Conservation (phyloP, 345 rosid genomes). For the Syzygium oleosum region DNA sequence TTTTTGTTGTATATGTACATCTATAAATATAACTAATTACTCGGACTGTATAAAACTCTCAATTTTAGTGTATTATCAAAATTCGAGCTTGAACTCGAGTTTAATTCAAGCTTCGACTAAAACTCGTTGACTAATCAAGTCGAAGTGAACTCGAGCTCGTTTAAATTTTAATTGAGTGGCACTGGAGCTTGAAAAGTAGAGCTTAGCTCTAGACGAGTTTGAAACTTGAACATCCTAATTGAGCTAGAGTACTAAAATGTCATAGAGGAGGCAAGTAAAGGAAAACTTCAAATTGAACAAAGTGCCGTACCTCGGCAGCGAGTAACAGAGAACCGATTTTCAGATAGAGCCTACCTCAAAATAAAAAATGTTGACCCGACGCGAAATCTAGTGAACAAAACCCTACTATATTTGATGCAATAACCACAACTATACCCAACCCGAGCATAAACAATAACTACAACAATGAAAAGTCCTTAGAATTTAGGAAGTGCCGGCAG, state of each 20-base stretch:
- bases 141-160: neutral
- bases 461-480: neutral
- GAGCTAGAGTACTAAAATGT: neutral
- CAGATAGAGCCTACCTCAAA: neutral
- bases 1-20: neutral
- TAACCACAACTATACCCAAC: neutral
- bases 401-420: neutral
- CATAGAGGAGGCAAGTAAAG: neutral
- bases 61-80: neutral
- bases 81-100: neutral
- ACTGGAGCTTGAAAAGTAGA: neutral
- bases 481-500: neutral
- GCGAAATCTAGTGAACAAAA: neutral
- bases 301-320: neutral
- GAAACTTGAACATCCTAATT: neutral
- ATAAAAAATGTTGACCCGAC: neutral
- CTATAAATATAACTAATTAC: neutral
- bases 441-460: neutral
- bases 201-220: neutral
- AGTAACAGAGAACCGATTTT: neutral
- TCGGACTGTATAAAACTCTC: neutral
- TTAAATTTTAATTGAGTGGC: neutral
- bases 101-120: neutral
- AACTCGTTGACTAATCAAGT: neutral
- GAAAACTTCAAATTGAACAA: neutral